A percentile compares a stretch with the other conserved stretches of the same genome.
Conservation (phyloP, 352 stramenopile genomes). For the Phytophthora aleatoria region DNA sequence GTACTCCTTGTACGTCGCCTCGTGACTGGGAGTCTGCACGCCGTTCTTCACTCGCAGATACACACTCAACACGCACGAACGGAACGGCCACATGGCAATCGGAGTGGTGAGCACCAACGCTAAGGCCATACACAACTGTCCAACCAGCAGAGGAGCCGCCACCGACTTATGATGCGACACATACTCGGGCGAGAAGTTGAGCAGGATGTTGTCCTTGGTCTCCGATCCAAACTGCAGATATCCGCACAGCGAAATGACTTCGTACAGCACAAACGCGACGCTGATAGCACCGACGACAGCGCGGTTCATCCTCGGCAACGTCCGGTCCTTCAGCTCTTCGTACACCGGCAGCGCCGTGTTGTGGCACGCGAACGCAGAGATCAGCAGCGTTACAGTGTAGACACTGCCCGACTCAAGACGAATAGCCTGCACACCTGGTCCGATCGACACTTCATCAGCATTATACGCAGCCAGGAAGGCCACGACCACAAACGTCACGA, state of each 20-base stretch:
- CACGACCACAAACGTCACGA: conserved; percentile 64
- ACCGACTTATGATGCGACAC: conserved; percentile 49
- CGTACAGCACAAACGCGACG: conserved; percentile 74
- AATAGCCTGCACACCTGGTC: conserved; percentile 43
- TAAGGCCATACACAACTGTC: conserved; percentile 66
- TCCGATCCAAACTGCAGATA: conserved; percentile 70
- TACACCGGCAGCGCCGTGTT: conserved; percentile 82
- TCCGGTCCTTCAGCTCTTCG: conserved; percentile 66
- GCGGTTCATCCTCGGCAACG: conserved; percentile 63
- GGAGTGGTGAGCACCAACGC: conserved; percentile 68
- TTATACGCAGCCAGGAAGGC: conserved; percentile 45
- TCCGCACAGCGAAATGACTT: conserved; percentile 68
- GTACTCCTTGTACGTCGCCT: conserved; percentile 53
- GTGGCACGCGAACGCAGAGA: conserved; percentile 75
- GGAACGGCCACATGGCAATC: conserved; percentile 83
- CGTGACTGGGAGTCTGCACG: conserved; percentile 64
- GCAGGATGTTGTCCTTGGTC: conserved; percentile 75
- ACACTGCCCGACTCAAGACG: conserved; percentile 62
- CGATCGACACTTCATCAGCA: conserved; percentile 7
- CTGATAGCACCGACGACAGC: conserved; percentile 64
- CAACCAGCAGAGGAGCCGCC: conserved; percentile 52
- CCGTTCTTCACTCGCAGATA: conserved; percentile 74
- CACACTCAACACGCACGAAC: conserved; percentile 72
- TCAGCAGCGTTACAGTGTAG: conserved; percentile 80
- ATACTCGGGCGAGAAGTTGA: conserved; percentile 80